phyloP scores from a whole-genome alignment of 2,329 filamentous ascomycete species.

The Colletotrichum lindemuthianum region DNA sequence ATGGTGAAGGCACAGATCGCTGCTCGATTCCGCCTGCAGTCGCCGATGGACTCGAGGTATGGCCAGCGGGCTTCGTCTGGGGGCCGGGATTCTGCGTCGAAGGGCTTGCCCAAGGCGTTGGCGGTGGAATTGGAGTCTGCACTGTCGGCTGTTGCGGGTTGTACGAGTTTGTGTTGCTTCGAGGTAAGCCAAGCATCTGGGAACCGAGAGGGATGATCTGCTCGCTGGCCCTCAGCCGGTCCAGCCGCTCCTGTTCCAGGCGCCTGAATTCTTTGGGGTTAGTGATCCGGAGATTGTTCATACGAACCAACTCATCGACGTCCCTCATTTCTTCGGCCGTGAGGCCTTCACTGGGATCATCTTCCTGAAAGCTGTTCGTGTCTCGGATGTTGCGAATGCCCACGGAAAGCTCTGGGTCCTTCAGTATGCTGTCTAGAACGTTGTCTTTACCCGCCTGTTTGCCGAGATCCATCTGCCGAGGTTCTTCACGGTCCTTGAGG shows the following conservation, averaged over 20 bases:
- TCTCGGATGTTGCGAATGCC: conserved; percentile 68
- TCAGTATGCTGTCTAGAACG: conserved; percentile 63
- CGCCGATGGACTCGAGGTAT: background rate
- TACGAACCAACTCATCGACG: conserved; percentile 54
- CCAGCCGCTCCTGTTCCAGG: conserved; percentile 33
- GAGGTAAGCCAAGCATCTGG: background rate
- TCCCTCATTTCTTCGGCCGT: conserved; percentile 69
- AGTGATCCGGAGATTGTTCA: conserved; percentile 45
- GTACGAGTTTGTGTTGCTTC: too few relatives aligned
- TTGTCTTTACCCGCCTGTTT: conserved; percentile 70
- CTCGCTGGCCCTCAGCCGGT: background rate
- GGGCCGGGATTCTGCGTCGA: too few relatives aligned
- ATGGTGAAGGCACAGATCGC: background rate
- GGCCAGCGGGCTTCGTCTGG: background rate
- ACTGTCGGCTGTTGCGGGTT: too few relatives aligned
- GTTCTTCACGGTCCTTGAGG: conserved; percentile 61
- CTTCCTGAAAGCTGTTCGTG: conserved; percentile 78
- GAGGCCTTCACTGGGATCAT: conserved; percentile 69
- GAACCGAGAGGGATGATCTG: background rate
- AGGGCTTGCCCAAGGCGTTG: background rate
- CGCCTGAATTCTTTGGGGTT: conserved; percentile 46
- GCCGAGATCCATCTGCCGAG: conserved; percentile 61
- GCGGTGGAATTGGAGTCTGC: conserved; percentile 8
- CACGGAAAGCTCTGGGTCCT: conserved; percentile 45
- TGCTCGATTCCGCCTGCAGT: background rate